phyloP scores from a whole-genome alignment of 805 yeast genomes.

The Schwanniomyces polymorphus region DNA sequence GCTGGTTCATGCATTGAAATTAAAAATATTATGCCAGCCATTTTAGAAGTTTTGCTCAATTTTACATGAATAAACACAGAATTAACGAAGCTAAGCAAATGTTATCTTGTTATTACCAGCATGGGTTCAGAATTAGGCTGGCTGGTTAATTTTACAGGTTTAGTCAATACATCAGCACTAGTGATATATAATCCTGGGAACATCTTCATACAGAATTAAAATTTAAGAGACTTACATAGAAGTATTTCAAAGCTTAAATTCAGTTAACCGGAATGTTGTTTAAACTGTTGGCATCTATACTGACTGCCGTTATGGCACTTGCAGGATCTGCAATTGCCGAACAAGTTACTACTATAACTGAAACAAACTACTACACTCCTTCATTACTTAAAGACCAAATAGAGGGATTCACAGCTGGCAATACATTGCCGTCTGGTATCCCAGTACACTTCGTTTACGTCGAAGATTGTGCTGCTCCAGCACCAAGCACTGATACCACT shows the following conservation, averaged over 20 bases:
- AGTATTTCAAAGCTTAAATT: not conserved
- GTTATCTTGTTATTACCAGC: not conserved
- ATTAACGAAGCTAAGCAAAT: no score
- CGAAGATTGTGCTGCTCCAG: constrained; percentile 1
- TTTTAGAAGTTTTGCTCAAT: no score
- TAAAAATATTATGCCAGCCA: no score
- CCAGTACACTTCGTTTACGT: constrained; percentile 30
- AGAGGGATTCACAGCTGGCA: constrained; percentile 5
- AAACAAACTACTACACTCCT: constrained; percentile 25
- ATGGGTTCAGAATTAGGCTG: not conserved
- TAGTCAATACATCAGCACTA: no score
- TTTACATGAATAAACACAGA: no score
- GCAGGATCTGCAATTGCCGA: constrained; percentile 6
- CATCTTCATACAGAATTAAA: not conserved
- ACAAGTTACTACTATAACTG: constrained; percentile 21
- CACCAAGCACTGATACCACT: not conserved
- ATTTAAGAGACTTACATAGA: no score
- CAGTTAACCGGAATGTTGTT: constrained; percentile 2
- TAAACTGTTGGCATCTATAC: not conserved
- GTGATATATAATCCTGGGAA: not conserved
- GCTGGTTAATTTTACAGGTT: not conserved
- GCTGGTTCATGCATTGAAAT: no score
- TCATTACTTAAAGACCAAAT: constrained; percentile 20
- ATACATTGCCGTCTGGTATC: constrained; percentile 20
- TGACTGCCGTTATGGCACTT: constrained; percentile 2